Evolutionary conservation across 2,329 filamentous ascomycete species (phyloP), one percentile per base, ranked within the genome.

Genomic region (Diaporthe ilicicola): DNA sequence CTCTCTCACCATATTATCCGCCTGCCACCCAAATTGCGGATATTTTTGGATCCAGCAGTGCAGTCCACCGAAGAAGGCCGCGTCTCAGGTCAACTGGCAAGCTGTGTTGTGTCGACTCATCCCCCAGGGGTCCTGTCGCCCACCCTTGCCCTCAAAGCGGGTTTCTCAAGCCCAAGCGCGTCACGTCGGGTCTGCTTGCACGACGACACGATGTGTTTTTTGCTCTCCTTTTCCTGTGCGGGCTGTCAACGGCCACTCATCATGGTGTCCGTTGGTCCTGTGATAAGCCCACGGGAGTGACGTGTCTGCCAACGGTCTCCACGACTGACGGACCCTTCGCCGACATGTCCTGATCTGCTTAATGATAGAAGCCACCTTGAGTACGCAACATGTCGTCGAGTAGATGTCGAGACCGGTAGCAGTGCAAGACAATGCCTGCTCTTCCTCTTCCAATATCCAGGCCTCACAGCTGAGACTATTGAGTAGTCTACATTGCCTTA

Each of bases 1-100:
- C 4, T 50, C 59, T 48, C 4, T 50, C 59, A 37, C 29, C 59
- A 64, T 29, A 64, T 64, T 50, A 50, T 64, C 59, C 59, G 59
- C 42, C n/a, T n/a, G 17, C 7, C 42, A 3, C 13, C 13, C 42
- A 62, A 62, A 22, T 62, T 13, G 39, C 56, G 39, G 56, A 34
- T 62, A 46, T 62, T 62, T 62, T 48, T 46, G 42, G 59, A 42
- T 34, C 27, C 42, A 27, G 42, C 27, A 29, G 42, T 22, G 27
- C 42, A 62, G 48, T 50, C 59, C 59, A 48, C 59, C 42, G 19
- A 24, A 2, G 29, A 42, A 62, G 27, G 32, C 59, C 42, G 42
- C n/a, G 56, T 32, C 29, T 17, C 56, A 62, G 42, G 42, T 62
- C 42, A 32, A 48, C 17, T 48, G 56, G 27, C 39, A 44, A 61